Evolutionary conservation across 176 grass and related monocot species (phyloP), one percentile per base, ranked within the genome.

Genomic region (Rhynchospora tenuis): DNA sequence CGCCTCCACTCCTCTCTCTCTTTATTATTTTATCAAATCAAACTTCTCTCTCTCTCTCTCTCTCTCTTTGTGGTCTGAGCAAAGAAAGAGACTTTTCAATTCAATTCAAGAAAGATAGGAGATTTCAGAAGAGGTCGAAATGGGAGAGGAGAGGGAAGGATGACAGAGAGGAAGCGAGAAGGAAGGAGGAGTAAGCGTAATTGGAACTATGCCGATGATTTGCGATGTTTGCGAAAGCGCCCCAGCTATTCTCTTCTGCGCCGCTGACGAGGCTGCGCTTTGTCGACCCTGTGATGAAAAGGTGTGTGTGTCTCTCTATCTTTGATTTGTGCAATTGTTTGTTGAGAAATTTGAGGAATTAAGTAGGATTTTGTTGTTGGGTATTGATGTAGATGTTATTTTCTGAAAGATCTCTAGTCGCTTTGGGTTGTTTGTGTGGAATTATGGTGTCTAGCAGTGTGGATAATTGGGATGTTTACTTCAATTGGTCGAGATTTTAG

Each of bases 211-310:
- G 95, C 93, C 92, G 86, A 93, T 92, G 86, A 95, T 98, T 85
- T 98, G 95, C 87, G 95, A 98, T 78, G 95, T 95, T 46, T 98
- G 95, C 87, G 95, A 98, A 86, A 90, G 89, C 83, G 92, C 95
- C 54, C 84, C 91, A 47, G 92, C 95, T 59, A 92, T 90, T 68
- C 92, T 98, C 67, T 98, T 98, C 91, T 98, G 95, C 57, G 95
- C 92, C 27, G 95, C 95, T 60, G 95, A 98, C 56, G 95, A 98
- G 91, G 95, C 95, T 7, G 87, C 95, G n/a, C 86, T 98, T 61
- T 98, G 95, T 83, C 92, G 84, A 14, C 19, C 92, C 20, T 98
- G 95, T 89, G 95, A 98, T 46, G 89, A 93, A 83, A 98, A 98
- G 95, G 95, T 92, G 74, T 68, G 28, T 77, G 20, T 24, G 31